A percentile compares a stretch with the other conserved stretches of the same genome.
These are phyloP conservation scores for Nothophaeocryptopus gaeumannii DNA, from an alignment of 2,329 filamentous ascomycete species.

Conservation along the genomic window DNA sequence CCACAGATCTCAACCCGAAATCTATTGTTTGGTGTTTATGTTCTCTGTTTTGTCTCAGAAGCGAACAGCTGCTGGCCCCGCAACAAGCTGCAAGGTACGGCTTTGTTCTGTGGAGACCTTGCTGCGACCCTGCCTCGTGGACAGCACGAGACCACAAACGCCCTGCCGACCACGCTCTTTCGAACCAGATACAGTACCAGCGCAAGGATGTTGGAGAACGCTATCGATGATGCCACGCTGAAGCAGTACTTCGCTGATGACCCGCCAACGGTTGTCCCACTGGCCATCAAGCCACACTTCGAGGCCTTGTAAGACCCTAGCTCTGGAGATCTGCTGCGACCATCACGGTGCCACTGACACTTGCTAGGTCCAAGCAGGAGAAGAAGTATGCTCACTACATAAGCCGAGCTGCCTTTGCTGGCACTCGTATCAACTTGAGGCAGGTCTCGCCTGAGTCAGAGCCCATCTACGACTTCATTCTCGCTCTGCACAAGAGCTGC, in stretches of 20 bases:
- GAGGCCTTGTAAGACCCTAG: constrained; percentile 54
- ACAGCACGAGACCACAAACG: no score
- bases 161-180: no score
- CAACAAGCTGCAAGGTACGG: no score
- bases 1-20: no score
- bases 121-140: no score
- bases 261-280: constrained; percentile 80
- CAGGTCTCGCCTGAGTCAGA: constrained; percentile 54
- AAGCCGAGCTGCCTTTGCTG: constrained; percentile 57
- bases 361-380: constrained; percentile 46
- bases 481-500: constrained; percentile 48
- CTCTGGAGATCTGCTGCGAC: neutral
- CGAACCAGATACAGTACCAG: neutral
- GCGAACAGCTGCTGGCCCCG: no score
- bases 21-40: no score
- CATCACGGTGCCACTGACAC: constrained; percentile 1
- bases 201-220: constrained; percentile 12
- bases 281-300: constrained; percentile 92
- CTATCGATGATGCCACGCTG: constrained; percentile 45
- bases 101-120: no score
- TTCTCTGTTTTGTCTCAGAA: no score
- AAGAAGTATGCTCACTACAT: constrained; percentile 90
- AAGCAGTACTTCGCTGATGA: constrained; percentile 85
- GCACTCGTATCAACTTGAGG: constrained; percentile 52
- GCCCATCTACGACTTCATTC: constrained; percentile 54